Evolutionary conservation across 805 yeast genomes (phyloP).

Genomic region (Teunomyces panamensis): DNA sequence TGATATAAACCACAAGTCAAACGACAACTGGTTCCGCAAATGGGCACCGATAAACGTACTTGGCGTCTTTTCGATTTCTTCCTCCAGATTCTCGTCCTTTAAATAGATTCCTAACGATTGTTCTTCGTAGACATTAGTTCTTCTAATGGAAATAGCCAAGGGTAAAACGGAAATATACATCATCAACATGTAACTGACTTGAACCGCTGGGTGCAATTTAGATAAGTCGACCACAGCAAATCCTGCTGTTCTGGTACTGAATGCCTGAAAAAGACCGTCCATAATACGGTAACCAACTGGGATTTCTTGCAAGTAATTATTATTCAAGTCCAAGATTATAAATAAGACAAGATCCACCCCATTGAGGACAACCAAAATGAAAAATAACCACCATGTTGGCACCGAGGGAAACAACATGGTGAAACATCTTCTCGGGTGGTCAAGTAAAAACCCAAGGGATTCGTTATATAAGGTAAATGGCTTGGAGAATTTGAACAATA

Average conservation of each 20-base stretch:
- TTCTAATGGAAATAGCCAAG: constrained; percentile 89
- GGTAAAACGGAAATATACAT: constrained; percentile 98
- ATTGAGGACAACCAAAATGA: constrained; percentile 70
- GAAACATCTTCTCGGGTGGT: constrained; percentile 96
- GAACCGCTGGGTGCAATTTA: constrained; percentile 81
- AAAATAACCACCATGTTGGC: constrained; percentile 93
- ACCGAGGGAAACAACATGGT: constrained; percentile 86
- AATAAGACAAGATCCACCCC: constrained; percentile 77
- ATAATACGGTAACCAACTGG: constrained; percentile 68
- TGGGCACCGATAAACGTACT: constrained; percentile 78
- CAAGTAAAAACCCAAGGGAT: constrained; percentile 79
- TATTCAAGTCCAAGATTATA: constrained; percentile 67
- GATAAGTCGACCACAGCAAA: constrained; percentile 70
- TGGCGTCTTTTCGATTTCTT: constrained; percentile 41
- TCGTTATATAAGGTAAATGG: constrained; percentile 66
- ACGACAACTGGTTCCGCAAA: constrained; percentile 85
- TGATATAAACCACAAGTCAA: constrained; percentile 91
- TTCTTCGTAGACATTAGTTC: constrained; percentile 97
- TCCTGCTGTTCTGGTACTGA: constrained; percentile 94
- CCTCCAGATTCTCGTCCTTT: constrained; percentile 26
- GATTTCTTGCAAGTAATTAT: constrained; percentile 46
- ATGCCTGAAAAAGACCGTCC: constrained; percentile 86
- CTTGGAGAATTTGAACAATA: constrained; percentile 61
- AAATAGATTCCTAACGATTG: constrained; percentile 90
- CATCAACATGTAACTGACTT: constrained; percentile 91